Evolutionary conservation across 768 basidiomycete species (phyloP).

Genomic region (Leccinum pellstonianum): DNA sequence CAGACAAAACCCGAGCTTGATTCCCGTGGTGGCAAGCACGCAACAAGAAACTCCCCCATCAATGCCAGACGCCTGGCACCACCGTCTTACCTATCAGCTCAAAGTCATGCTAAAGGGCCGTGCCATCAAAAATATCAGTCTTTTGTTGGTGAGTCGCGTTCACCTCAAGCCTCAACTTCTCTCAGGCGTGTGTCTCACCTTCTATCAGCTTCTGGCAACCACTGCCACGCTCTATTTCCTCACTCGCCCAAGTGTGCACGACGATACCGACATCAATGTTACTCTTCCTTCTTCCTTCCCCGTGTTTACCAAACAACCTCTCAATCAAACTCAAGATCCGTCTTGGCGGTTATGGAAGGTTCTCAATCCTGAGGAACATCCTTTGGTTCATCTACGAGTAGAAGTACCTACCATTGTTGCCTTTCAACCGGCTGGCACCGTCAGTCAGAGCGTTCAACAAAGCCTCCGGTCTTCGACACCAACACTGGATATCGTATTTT

Average conservation of each 20-base stretch:
- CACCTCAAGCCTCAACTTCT: background rate
- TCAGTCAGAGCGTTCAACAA: slow-evolving; percentile 25
- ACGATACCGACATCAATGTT: slow-evolving; percentile 23
- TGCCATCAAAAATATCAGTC: slow-evolving; percentile 73
- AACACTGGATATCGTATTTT: slow-evolving; percentile 58
- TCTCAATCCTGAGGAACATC: slow-evolving; percentile 66
- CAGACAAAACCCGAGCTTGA: slow-evolving; percentile 61
- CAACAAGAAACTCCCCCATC: slow-evolving; percentile 25
- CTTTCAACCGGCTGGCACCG: slow-evolving; percentile 45
- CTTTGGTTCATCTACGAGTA: slow-evolving; percentile 72
- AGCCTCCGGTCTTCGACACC: slow-evolving; percentile 46
- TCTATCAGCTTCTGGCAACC: slow-evolving; percentile 66
- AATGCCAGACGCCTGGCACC: slow-evolving; percentile 34
- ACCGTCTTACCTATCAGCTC: slow-evolving; percentile 19
- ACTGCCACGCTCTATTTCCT: slow-evolving; percentile 74
- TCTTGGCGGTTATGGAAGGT: slow-evolving; percentile 74
- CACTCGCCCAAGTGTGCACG: slow-evolving; percentile 50
- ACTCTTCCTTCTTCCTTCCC: slow-evolving; percentile 25
- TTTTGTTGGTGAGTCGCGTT: slow-evolving; percentile 63
- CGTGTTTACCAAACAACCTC: slow-evolving; percentile 34
- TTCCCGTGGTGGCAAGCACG: slow-evolving; percentile 39
- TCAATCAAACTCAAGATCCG: slow-evolving; percentile 40
- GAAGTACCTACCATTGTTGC: slow-evolving; percentile 79
- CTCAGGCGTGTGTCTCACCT: slow-evolving; percentile 5
- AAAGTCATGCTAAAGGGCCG: slow-evolving; percentile 59